Evolutionary conservation across 306 rosid species (phyloP).

Genomic region (Quercus parvula): DNA sequence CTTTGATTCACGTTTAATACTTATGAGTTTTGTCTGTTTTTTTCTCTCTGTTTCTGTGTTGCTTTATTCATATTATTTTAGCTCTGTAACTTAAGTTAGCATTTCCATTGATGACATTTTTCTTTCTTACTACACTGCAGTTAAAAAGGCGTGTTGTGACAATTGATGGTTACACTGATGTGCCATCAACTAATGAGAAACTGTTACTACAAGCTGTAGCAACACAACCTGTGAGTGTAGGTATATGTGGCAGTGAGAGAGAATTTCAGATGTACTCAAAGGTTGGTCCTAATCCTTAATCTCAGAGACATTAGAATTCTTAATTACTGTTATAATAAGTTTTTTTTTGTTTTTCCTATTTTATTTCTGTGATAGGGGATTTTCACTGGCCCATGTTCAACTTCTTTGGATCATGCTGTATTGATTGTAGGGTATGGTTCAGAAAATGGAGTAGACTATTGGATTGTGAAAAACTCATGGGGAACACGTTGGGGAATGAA

Average conservation of each 20-base stretch:
- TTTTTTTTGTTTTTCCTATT: background rate
- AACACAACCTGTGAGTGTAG: conserved; percentile 85
- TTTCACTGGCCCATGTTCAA: conserved; percentile 83
- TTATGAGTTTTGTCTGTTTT: background rate
- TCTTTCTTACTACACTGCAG: conserved; percentile 35
- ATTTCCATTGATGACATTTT: background rate
- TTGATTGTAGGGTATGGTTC: conserved; percentile 89
- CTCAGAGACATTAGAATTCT: conserved; percentile 1
- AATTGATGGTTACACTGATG: conserved; percentile 70
- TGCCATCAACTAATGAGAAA: conserved; percentile 55
- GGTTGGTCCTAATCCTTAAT: conserved; percentile 43
- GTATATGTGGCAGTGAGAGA: conserved; percentile 82
- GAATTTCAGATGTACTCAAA: conserved; percentile 78
- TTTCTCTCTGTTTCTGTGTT: too few species aligned
- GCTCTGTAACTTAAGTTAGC: too few species aligned
- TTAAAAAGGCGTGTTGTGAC: conserved; percentile 64
- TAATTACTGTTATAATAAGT: background rate
- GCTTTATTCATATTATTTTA: too few species aligned
- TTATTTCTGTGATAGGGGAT: conserved; percentile 58
- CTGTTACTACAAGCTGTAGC: conserved; percentile 72
- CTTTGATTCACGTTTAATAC: background rate
- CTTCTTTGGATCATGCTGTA: conserved; percentile 82
- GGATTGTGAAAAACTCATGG: conserved; percentile 95
- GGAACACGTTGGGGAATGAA: conserved; percentile 81
- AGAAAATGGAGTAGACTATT: conserved; percentile 73